These are phyloP conservation scores for Peronospora farinosa DNA, from an alignment of 352 stramenopile genomes.

Conservation along the genomic window DNA sequence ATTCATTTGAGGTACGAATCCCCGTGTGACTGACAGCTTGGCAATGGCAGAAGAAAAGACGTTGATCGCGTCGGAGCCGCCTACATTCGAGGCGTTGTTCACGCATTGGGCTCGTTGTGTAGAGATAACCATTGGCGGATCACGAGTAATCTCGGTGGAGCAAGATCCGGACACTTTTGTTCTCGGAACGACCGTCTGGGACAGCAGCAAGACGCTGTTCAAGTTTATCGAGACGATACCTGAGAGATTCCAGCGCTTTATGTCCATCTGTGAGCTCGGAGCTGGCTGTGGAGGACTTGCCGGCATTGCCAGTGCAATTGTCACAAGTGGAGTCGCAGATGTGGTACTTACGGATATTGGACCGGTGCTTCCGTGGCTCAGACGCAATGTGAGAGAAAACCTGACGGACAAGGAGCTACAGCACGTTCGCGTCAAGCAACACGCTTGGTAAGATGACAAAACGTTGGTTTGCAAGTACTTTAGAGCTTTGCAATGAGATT, in stretches of 20 bases:
- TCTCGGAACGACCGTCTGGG: conserved; percentile 76
- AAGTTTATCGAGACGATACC: conserved; percentile 76
- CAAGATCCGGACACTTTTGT: conserved; percentile 82
- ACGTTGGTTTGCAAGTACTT: neutral
- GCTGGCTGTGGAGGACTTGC: conserved; percentile 66
- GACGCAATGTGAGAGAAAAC: conserved; percentile 59
- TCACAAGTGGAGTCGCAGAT: conserved; percentile 45
- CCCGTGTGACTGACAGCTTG: conserved; percentile 7
- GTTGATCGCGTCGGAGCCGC: conserved; percentile 45
- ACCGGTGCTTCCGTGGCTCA: conserved; percentile 71
- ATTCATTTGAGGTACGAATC: neutral
- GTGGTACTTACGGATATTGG: conserved; percentile 76
- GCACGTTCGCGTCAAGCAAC: conserved; percentile 50
- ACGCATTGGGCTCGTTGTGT: conserved; percentile 77
- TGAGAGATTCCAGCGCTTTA: conserved; percentile 44
- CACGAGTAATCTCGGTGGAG: conserved; percentile 46
- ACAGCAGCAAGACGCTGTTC: conserved; percentile 80
- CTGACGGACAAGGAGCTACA: conserved; percentile 52
- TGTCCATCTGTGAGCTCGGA: conserved; percentile 68
- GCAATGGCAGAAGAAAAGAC: conserved; percentile 56
- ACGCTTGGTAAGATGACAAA: conserved; percentile 35
- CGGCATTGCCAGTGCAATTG: conserved; percentile 67
- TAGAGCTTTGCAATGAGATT: neutral
- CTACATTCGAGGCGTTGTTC: conserved; percentile 69
- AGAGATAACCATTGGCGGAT: conserved; percentile 42